These are phyloP conservation scores for Aspergillus tubingensis DNA, from an alignment of 2,329 filamentous ascomycete genomes.

Conservation along the genomic window DNA sequence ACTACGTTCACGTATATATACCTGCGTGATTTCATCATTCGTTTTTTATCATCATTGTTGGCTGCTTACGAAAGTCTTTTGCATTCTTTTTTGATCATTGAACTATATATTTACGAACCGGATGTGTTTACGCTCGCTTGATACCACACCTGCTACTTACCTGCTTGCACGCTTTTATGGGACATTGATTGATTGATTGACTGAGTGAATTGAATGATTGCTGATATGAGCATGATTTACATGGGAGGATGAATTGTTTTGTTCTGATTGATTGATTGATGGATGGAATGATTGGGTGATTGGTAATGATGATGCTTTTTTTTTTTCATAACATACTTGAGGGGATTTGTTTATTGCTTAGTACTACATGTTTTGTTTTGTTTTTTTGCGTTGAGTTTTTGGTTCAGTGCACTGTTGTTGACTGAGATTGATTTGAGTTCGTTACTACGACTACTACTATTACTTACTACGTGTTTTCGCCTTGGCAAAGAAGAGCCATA, in stretches of 20 bases:
- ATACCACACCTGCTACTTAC: neutral
- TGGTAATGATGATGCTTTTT: neutral
- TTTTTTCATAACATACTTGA: neutral
- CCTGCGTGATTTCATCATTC: neutral
- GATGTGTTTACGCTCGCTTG: conserved; percentile 5
- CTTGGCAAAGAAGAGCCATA: neutral
- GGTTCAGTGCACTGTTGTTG: neutral
- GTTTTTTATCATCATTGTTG: neutral
- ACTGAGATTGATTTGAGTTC: neutral
- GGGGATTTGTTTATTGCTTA: neutral
- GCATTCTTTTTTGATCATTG: neutral
- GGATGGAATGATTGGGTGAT: neutral
- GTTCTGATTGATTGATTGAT: neutral
- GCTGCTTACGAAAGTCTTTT: neutral
- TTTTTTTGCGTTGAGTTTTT: neutral
- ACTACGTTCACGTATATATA: conserved; percentile 6
- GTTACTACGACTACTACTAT: neutral
- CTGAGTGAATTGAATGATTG: neutral
- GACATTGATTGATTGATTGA: neutral
- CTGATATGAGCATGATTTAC: neutral
- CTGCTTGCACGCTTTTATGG: neutral
- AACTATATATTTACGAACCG: neutral
- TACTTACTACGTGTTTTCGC: neutral
- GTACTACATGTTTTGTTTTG: neutral
- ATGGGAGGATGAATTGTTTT: neutral